Evolutionary conservation across 257 asterid species (phyloP), one percentile per base, ranked within the genome.

Genomic region (Plantago ovata): DNA sequence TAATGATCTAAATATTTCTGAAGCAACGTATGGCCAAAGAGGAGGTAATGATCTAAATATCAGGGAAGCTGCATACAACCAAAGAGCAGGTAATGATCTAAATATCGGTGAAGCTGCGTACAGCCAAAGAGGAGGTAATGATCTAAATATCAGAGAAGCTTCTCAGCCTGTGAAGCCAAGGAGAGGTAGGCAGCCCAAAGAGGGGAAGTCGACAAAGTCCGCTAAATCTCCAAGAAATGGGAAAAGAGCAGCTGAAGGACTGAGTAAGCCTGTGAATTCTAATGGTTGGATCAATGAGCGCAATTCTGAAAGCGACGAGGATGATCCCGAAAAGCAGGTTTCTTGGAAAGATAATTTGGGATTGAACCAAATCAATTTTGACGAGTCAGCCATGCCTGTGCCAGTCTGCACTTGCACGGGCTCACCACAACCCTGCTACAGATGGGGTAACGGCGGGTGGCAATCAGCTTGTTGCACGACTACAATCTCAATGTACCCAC

Each of bases 401-500:
- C 95, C 96, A 1, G 91, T 88, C 40, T 88, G 96, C 72, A 70
- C 95, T 10, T 88, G 96, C 81, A 88, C 96, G 12, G 95, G 96
- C 7, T 75, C 93, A 0, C 96, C 96, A 9, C 96, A 85, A 69
- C 96, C 94, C 10, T 88, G 96, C 80, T 88, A 88, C 50, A 85
- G 89, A 68, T 88, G 96, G 96, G 96, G 96, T 16, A 86, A 73
- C 12, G 96, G 95, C 4, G 96, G 96, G 43, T 88, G 96, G 96
- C 96, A 88, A 36, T 88, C 96, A 0, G 96, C 95, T 20, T 88
- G 96, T 77, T 88, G 96, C 45, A 88, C 95, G 13, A 88, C 94
- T 12, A 72, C 94, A 7, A 81, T 88, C 28, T 88, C 96, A 12
- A 81, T 83, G 95, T 88, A 88, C 55, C 96, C 96, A 0, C 50